phyloP scores from a whole-genome alignment of 2,329 filamentous ascomycete species.

The Ophiocordyceps robertsii region DNA sequence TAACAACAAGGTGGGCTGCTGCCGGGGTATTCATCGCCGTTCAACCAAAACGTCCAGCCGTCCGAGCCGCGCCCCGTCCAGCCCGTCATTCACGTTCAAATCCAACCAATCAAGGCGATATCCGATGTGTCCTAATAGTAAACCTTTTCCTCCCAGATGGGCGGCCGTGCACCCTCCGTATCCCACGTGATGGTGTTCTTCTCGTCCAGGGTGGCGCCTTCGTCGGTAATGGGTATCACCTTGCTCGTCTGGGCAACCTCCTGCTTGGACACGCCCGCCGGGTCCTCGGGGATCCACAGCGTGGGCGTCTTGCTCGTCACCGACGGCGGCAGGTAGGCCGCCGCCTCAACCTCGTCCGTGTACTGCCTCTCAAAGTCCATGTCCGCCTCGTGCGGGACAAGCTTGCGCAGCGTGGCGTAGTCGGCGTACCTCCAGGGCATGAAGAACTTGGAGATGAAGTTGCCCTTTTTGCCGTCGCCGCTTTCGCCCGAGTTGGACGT shows the following conservation, averaged over 20 bases:
- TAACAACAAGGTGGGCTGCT: no score
- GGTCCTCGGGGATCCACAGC: conserved; percentile 66
- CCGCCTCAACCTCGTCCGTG: conserved; percentile 42
- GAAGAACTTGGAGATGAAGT: conserved; percentile 46
- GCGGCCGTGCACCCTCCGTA: conserved; percentile 25
- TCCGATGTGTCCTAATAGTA: conserved; percentile 21
- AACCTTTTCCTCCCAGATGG: conserved; percentile 30
- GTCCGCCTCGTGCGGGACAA: conserved; percentile 48
- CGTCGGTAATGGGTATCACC: conserved; percentile 59
- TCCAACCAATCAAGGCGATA: no score
- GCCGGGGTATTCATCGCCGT: no score
- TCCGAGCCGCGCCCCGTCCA: no score
- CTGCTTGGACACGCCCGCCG: conserved; percentile 54
- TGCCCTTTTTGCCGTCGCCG: conserved; percentile 29
- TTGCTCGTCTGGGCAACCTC: conserved; percentile 55
- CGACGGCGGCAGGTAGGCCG: conserved; percentile 62
- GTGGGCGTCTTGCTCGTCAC: conserved; percentile 47
- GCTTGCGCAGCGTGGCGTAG: conserved; percentile 55
- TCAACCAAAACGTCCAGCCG: no score
- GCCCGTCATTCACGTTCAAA: no score
- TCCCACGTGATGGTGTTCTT: conserved; percentile 38
- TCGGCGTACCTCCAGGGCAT: conserved; percentile 66
- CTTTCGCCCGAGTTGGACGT: background rate
- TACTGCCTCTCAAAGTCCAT: conserved; percentile 41
- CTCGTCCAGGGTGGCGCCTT: conserved; percentile 55